These are phyloP conservation scores for Trametes versicolor DNA, from an alignment of 1,284 basidiomycete genomes.

Conservation along the genomic window DNA sequence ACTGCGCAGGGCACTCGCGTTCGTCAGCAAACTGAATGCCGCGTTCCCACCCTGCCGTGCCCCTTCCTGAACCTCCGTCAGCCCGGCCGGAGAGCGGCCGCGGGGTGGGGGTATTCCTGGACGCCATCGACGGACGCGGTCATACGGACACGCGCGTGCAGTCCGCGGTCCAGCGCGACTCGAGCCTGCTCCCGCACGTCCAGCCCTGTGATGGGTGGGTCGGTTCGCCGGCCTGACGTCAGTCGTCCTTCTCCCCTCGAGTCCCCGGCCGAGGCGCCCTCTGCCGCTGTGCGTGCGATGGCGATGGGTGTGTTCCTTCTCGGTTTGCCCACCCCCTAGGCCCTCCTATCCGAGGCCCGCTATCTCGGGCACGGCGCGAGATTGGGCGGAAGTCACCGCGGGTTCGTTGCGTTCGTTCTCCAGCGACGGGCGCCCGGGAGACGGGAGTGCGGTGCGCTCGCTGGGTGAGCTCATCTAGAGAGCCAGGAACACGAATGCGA, in stretches of 20 bases:
- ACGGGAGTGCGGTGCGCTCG: no score
- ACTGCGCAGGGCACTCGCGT: neutral
- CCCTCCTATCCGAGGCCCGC: neutral
- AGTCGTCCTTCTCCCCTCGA: neutral
- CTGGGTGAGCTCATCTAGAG: neutral
- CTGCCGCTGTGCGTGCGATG: no score
- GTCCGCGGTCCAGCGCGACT: constrained; percentile 1
- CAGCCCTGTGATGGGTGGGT: neutral
- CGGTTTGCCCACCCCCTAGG: neutral
- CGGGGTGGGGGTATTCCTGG: neutral
- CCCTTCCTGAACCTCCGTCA: neutral
- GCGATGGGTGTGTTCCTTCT: no score
- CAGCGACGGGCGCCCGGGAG: no score
- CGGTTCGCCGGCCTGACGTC: neutral
- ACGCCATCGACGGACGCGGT: neutral
- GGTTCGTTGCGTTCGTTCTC: neutral
- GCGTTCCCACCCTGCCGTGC: neutral
- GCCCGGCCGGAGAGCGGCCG: constrained; percentile 1
- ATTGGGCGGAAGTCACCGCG: neutral
- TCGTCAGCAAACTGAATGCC: neutral
- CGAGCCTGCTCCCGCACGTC: neutral
- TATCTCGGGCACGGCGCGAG: neutral
- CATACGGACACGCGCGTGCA: constrained; percentile 10
- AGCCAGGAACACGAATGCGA: neutral
- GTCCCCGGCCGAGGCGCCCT: no score